Percentiles rank a stretch among this genome's conserved stretches.
Conservation (phyloP, 345 rosid species). For the Barbarea vulgaris region DNA sequence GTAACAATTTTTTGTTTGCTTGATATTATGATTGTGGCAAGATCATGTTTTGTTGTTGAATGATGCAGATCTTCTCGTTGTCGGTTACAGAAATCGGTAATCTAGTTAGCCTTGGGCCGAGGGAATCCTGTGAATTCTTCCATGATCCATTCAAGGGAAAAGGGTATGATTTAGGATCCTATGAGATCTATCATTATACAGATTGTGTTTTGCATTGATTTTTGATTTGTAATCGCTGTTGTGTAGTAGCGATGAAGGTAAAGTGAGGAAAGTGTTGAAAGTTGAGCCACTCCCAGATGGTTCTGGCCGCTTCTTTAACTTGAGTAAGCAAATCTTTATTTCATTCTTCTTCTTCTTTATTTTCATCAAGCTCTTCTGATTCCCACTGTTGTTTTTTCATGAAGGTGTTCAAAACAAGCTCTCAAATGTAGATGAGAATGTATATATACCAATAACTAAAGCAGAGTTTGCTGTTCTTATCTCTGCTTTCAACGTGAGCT, state of each 20-base stretch:
- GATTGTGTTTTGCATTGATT: not conserved
- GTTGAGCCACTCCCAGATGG: constrained; percentile 97
- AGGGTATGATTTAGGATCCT: constrained; percentile 50
- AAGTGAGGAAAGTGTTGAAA: constrained; percentile 86
- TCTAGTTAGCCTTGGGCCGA: constrained; percentile 67
- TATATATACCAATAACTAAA: constrained; percentile 76
- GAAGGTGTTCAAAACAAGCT: constrained; percentile 89
- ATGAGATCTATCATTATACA: not conserved
- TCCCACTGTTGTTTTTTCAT: constrained; percentile 24
- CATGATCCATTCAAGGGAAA: constrained; percentile 87
- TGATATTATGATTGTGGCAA: not conserved
- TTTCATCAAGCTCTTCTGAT: not conserved
- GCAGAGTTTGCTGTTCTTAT: constrained; percentile 79
- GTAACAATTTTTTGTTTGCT: not conserved
- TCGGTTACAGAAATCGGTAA: constrained; percentile 82
- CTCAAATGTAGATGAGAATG: constrained; percentile 73
- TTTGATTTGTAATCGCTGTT: not conserved
- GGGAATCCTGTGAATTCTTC: constrained; percentile 80
- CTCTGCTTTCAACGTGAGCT: constrained; percentile 73
- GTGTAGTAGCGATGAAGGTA: constrained; percentile 82
- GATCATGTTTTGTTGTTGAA: not conserved
- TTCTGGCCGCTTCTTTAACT: constrained; percentile 90
- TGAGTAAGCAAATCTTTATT: constrained; percentile 51
- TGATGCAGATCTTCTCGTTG: constrained; percentile 72
- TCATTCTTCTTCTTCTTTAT: constrained; percentile 20